Conservation (phyloP, 768 basidiomycete species). For the Russula sp. region DNA sequence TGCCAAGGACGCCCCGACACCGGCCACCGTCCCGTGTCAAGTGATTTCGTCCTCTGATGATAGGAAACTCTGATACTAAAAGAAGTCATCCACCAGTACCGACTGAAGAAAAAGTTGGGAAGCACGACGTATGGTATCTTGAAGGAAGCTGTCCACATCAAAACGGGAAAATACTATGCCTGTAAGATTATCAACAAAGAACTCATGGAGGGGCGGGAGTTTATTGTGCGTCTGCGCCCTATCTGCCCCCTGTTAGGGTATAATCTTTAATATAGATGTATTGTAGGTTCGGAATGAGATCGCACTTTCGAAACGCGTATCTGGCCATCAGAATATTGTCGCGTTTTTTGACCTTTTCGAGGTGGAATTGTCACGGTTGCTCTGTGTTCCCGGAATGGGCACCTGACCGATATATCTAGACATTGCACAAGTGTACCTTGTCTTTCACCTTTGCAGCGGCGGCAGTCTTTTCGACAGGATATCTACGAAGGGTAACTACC, state of each 20-base stretch:
- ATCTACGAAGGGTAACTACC: constrained; percentile 95
- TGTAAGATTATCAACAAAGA: constrained; percentile 99
- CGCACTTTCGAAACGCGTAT: constrained; percentile 87
- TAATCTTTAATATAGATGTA: constrained; percentile 20
- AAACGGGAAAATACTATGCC: constrained; percentile 91
- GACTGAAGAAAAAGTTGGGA: constrained; percentile 81
- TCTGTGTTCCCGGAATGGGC: constrained; percentile 8
- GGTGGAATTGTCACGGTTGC: constrained; percentile 47
- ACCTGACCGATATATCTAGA: constrained; percentile 45
- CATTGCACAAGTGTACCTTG: constrained; percentile 91
- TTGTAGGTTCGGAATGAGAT: constrained; percentile 98
- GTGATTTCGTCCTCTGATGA: constrained; percentile 32
- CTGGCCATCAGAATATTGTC: constrained; percentile 87
- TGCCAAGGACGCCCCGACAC: constrained; percentile 19
- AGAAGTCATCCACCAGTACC: constrained; percentile 51
- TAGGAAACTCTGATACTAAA: constrained; percentile 2
- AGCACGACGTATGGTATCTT: constrained; percentile 95
- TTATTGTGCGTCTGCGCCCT: constrained; percentile 66
- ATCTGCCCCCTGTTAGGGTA: not conserved
- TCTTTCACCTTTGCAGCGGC: constrained; percentile 94
- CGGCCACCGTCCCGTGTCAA: constrained; percentile 47
- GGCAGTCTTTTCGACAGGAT: constrained; percentile 99
- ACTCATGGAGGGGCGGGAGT: constrained; percentile 95
- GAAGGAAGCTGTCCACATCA: constrained; percentile 92
- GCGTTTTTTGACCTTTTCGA: constrained; percentile 96